Conservation (phyloP, 371 early-diverging fungal species). For the Mucor plumbeus region DNA sequence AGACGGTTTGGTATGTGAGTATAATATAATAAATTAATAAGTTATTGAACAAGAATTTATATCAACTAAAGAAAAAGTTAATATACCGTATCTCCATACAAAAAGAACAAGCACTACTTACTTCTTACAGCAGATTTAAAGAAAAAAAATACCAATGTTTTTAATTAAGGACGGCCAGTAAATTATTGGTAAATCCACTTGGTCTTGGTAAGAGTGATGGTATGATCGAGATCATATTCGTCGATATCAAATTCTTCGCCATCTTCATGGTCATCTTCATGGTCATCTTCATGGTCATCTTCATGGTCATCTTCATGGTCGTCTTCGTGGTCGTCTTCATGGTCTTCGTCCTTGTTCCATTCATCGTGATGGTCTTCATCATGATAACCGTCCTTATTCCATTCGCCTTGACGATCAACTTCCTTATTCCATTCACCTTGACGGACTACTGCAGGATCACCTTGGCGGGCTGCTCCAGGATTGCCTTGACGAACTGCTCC, state of each 20-base stretch:
- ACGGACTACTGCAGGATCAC: no score
- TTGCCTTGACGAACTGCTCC: no score
- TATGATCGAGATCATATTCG: slow-evolving; percentile 33
- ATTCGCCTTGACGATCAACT: background rate
- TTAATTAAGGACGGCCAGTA: slow-evolving; percentile 11
- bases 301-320: no score
- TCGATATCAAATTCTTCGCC: no score
- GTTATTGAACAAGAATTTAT: slow-evolving; percentile 6
- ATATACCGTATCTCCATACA: no score
- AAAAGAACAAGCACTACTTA: background rate
- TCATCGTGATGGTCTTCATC: slow-evolving; percentile 8
- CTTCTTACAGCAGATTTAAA: background rate
- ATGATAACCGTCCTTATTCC: slow-evolving; percentile 1
- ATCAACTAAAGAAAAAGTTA: background rate
- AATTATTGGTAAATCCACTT: slow-evolving; percentile 24
- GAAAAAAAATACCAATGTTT: background rate
- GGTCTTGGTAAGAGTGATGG: slow-evolving; percentile 42
- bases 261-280: no score
- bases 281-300: no score
- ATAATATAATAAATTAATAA: slow-evolving; percentile 6
- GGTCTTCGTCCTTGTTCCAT: background rate
- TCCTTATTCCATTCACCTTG: background rate
- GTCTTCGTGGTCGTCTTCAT: no score
- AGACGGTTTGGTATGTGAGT: slow-evolving; percentile 2
- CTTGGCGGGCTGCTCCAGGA: no score